A percentile compares a stretch with the other conserved stretches of the same genome.
phyloP scores from a whole-genome alignment of 78 protist genomes.

The Fonticula alba region DNA sequence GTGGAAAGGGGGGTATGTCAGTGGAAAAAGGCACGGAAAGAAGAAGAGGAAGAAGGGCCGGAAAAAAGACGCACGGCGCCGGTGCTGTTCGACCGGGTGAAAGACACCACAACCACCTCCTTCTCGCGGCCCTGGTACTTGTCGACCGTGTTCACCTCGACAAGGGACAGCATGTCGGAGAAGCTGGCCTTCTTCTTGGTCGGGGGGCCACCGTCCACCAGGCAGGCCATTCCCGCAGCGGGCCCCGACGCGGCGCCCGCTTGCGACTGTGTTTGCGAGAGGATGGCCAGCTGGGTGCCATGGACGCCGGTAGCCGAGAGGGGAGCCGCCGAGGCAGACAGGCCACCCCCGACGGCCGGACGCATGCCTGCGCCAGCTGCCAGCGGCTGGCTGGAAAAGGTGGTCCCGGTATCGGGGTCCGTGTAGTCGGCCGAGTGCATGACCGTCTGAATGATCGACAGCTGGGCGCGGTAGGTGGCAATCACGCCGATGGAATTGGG shows the following conservation, averaged over 20 bases:
- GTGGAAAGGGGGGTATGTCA: no score
- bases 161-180: no score
- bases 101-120: conserved; percentile 45
- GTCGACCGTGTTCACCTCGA: conserved; percentile 52
- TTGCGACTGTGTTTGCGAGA: background rate
- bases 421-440: no score
- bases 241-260: background rate
- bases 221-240: background rate
- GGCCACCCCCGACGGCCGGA: no score
- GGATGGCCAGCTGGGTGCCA: background rate
- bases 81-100: conserved; percentile 26
- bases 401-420: no score
- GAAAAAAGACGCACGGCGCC: conserved; percentile 9
- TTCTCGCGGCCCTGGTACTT: conserved; percentile 71
- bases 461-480: conserved; percentile 59
- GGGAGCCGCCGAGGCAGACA: no score
- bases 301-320: background rate
- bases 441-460: background rate
- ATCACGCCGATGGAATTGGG: conserved; percentile 42
- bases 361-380: no score
- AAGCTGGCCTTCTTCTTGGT: no score
- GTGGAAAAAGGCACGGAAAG: no score
- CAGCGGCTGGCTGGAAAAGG: no score
- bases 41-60: no score
- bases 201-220: no score